Percentiles rank a stretch among this genome's conserved stretches.
Conservation (phyloP, 352 stramenopile species). For the Phytophthora ramorum region DNA sequence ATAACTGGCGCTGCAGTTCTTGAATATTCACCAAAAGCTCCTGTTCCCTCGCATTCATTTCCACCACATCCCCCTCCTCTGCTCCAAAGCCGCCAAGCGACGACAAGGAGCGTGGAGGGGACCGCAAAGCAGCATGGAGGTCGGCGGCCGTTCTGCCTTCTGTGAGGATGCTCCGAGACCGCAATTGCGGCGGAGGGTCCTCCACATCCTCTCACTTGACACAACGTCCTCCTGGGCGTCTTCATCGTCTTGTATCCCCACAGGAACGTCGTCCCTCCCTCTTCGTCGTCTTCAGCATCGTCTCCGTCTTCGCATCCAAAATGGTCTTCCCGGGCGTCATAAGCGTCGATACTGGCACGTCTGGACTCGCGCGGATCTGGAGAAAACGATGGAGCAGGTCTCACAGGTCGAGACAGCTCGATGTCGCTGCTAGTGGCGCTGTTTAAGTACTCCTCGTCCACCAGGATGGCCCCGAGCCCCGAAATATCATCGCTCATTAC, state of each 20-base stretch:
- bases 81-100: constrained; percentile 35
- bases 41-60: constrained; percentile 87
- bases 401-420: constrained; percentile 3
- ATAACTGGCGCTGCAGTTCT: constrained; percentile 90
- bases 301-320: constrained; percentile 18
- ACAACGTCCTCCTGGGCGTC: constrained; percentile 23
- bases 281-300: constrained; percentile 10
- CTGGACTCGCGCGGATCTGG: constrained; percentile 19
- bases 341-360: constrained; percentile 44
- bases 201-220: constrained; percentile 23
- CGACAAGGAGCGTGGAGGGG: constrained; percentile 32
- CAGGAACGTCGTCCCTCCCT: constrained; percentile 19
- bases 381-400: constrained; percentile 3
- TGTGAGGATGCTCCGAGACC: constrained; percentile 8
- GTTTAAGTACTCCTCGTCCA: constrained; percentile 42
- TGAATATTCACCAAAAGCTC: constrained; percentile 93
- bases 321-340: constrained; percentile 35
- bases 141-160: constrained; percentile 7
- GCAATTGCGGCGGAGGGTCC: constrained; percentile 12
- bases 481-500: constrained; percentile 38
- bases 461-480: constrained; percentile 27
- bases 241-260: constrained; percentile 18
- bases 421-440: constrained; percentile 21
- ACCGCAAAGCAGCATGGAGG: constrained; percentile 24
- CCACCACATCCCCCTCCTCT: constrained; percentile 69